A percentile compares a stretch with the other conserved stretches of the same genome.
Conservation (phyloP, 139 green algal genomes). For the Chlorella sorokiniana region DNA sequence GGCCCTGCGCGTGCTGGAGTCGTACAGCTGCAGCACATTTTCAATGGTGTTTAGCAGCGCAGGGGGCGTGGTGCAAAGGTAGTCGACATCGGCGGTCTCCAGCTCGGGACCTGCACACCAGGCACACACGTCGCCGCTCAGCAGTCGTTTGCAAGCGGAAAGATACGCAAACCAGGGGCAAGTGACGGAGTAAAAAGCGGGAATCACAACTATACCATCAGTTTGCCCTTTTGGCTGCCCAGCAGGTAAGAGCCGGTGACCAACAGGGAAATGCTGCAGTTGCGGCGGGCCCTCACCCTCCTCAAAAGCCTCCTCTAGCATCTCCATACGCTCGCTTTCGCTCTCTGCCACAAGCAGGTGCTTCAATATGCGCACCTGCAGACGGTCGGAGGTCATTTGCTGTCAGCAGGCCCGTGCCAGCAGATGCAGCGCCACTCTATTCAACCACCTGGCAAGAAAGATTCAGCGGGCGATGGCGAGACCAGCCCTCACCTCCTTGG, state of each 20-base stretch:
- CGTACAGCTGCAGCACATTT: constrained; percentile 65
- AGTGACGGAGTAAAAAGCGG: too few species aligned
- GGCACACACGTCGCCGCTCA: too few species aligned
- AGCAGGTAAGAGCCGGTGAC: not conserved
- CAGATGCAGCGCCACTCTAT: not conserved
- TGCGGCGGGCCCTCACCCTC: constrained; percentile 20
- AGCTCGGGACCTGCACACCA: constrained; percentile 33
- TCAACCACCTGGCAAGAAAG: too few species aligned
- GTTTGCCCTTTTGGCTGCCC: too few species aligned
- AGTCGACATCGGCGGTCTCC: constrained; percentile 44
- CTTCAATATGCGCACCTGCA: constrained; percentile 76
- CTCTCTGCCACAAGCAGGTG: constrained; percentile 69
- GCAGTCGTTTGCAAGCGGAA: too few species aligned
- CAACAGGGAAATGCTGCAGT: not conserved
- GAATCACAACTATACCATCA: too few species aligned
- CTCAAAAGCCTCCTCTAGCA: constrained; percentile 72
- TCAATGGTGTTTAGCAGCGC: constrained; percentile 60
- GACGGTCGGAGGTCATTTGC: not conserved
- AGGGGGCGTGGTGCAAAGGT: constrained; percentile 61
- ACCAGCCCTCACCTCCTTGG: constrained; percentile 77
- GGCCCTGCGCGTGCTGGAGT: constrained; percentile 28
- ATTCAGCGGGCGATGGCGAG: too few species aligned
- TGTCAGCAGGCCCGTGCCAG: not conserved
- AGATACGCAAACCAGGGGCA: too few species aligned
- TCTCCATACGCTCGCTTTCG: constrained; percentile 49